These are phyloP conservation scores for Lanmaoa pseudosensibilis DNA, from an alignment of 768 basidiomycete genomes.

Conservation along the genomic window DNA sequence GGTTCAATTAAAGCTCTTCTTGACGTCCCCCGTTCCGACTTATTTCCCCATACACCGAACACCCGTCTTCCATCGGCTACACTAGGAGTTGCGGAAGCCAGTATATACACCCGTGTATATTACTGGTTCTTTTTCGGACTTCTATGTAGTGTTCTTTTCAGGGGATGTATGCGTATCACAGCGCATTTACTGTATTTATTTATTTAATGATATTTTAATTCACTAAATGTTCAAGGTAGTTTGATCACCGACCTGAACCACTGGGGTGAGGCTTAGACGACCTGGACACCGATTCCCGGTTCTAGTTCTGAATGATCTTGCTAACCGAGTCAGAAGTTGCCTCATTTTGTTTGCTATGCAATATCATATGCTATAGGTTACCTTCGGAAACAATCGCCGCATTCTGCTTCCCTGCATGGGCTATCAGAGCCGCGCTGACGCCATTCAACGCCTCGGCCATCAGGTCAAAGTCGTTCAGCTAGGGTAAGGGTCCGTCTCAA, in stretches of 20 bases:
- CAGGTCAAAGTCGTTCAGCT: not conserved
- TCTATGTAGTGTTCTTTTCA: not conserved
- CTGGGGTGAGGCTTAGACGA: not conserved
- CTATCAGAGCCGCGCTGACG: not conserved
- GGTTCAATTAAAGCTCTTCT: not conserved
- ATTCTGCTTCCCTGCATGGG: not conserved
- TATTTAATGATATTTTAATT: not conserved
- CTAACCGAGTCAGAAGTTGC: not conserved
- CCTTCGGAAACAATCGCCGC: not conserved
- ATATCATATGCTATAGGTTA: not conserved
- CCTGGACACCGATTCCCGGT: too few species aligned
- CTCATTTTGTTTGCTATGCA: not conserved
- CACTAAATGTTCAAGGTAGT: not conserved
- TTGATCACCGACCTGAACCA: not conserved
- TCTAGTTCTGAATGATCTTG: not conserved
- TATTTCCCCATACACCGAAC: not conserved
- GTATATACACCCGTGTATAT: not conserved
- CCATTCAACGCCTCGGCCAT: not conserved
- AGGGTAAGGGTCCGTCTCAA: not conserved
- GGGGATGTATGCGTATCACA: not conserved
- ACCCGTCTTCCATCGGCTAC: not conserved
- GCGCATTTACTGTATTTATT: not conserved
- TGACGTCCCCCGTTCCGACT: not conserved
- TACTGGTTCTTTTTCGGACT: conserved; percentile 4
- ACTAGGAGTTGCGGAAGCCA: not conserved